phyloP scores from a whole-genome alignment of 768 basidiomycete species.

The Hortiboletus flavorubellus region DNA sequence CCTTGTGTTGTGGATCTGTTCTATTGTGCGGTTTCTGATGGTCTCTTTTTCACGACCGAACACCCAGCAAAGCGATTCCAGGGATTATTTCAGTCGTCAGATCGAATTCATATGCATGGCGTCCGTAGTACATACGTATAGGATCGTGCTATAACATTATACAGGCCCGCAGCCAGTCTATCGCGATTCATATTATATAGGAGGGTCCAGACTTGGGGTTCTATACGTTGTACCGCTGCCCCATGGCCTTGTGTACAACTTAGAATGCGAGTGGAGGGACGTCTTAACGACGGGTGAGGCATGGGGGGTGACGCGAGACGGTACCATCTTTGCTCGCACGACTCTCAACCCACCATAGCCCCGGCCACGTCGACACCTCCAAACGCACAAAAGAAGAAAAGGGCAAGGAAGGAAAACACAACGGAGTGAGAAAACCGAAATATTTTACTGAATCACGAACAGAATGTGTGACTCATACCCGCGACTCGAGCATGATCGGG shows the following conservation, averaged over 20 bases:
- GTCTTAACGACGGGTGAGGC: not conserved
- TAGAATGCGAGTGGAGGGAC: too few relatives aligned
- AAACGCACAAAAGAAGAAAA: not conserved
- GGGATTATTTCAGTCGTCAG: too few relatives aligned
- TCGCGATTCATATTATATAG: not conserved
- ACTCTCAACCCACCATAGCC: not conserved
- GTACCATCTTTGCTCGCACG: not conserved
- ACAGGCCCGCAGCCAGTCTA: not conserved
- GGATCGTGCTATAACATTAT: too few relatives aligned
- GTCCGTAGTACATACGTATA: too few relatives aligned
- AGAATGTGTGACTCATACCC: not conserved
- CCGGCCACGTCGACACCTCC: too few relatives aligned
- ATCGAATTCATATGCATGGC: too few relatives aligned
- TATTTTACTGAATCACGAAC: not conserved
- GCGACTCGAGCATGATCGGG: slow-evolving; percentile 15
- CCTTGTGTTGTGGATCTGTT: too few relatives aligned
- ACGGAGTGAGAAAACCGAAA: not conserved
- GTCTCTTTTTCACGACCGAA: too few relatives aligned
- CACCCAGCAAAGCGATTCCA: too few relatives aligned
- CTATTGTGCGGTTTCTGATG: too few relatives aligned
- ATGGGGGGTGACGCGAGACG: too few relatives aligned
- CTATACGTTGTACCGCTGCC: too few relatives aligned
- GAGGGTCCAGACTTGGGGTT: not conserved
- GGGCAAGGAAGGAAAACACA: not conserved
- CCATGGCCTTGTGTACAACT: not conserved